Evolutionary conservation across 371 early-diverging fungal genomes (phyloP), one percentile per base, ranked within the genome.

Genomic region (Saksenaea vasiformis): DNA sequence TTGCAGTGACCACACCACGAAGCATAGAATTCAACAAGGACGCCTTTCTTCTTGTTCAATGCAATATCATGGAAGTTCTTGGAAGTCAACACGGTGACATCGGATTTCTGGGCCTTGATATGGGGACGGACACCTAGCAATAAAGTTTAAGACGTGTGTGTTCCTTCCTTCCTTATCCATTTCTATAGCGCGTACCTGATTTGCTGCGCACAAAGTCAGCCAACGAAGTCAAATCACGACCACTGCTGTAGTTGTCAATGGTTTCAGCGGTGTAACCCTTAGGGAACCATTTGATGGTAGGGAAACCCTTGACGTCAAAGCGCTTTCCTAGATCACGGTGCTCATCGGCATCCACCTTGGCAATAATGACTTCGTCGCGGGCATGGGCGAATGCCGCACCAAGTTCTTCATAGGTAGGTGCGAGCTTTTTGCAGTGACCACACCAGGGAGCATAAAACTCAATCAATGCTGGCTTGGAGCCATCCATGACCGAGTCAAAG

Each of bases 371-470:
- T 41, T 85, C 71, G 61, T 90, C 85, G 47, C 89, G 81, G 43
- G 83, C 82, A 65, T 88, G 84, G 15, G 75, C 70, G 75, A 87
- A 95, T 54, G 92, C 88, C 14, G 84, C 85, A 36, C 87, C 95
- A 51, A 97, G 84, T 69, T 91, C 85, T 66, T 91, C 92, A 65
- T 91, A 97, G 62, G 83, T 60, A 57, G 96, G 95, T 7, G 90
- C 95, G 58, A 97, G 86, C 67, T 79, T 84, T 80, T 95, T 94
- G 87, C 96, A 97, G 85, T 96, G 95, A 60, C 92, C 92, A 80
- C 96, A 95, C 95, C 94, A 95, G 31, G 91, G 95, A 39, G 95
- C 96, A 76, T 96, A 96, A 74, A 96, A 92, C 76, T 96, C 96
- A 53, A 97, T 80, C 60, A 98, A 83, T 34, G 96, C 98, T 75